A percentile compares a stretch with the other conserved stretches of the same genome.
These are phyloP conservation scores for Macrolepiota fuliginosa DNA, from an alignment of 768 basidiomycete genomes.

Conservation along the genomic window DNA sequence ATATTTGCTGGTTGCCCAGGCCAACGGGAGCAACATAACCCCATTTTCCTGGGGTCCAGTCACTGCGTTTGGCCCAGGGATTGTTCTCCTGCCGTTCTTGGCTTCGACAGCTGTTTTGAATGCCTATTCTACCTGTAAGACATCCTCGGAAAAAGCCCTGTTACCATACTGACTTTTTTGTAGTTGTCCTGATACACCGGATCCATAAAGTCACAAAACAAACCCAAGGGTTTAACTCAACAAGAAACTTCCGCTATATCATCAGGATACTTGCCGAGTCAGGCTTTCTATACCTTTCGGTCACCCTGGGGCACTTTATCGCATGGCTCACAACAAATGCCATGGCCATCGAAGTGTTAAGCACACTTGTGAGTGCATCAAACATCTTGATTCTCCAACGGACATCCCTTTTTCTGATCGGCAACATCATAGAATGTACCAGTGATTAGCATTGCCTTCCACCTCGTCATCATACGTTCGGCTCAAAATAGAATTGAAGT, in stretches of 20 bases:
- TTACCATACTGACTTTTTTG: neutral
- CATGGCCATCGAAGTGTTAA: neutral
- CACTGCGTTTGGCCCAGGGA: neutral
- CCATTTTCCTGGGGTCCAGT: neutral
- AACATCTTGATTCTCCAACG: no score
- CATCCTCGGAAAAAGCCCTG: neutral
- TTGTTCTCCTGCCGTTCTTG: neutral
- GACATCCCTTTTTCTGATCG: no score
- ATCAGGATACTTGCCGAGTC: slow-evolving; percentile 6
- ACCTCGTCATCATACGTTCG: no score
- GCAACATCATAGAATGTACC: no score
- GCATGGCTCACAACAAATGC: neutral
- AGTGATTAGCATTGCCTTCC: no score
- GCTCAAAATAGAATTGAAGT: no score
- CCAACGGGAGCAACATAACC: neutral
- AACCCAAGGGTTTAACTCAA: neutral
- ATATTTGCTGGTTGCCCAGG: neutral
- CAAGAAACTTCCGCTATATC: neutral
- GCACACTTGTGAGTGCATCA: neutral
- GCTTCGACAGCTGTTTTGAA: neutral
- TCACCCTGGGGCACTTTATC: slow-evolving; percentile 6
- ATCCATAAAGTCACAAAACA: neutral
- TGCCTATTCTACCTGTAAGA: neutral
- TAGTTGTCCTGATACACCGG: neutral
- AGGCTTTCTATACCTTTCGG: slow-evolving; percentile 1